Evolutionary conservation across 352 stramenopile genomes (phyloP).

Genomic region (Pilasporangium apinafurcum): DNA sequence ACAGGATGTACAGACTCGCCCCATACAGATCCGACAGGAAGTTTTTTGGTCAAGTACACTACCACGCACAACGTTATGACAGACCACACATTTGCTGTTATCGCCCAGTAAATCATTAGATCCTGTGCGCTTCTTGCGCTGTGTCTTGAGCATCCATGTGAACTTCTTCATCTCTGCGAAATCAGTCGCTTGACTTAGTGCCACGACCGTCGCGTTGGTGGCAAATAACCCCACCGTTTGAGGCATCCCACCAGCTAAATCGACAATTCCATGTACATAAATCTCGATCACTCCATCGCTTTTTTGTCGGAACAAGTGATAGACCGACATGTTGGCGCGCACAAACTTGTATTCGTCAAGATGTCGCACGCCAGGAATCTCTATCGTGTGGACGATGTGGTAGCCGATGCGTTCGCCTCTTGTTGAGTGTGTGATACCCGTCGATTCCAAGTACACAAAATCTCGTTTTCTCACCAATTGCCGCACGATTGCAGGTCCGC

Average conservation of each 20-base stretch:
- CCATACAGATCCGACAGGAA: too few species aligned
- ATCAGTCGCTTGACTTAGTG: constrained; percentile 21
- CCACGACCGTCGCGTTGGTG: constrained; percentile 14
- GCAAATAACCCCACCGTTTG: constrained; percentile 26
- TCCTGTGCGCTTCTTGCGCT: too few species aligned
- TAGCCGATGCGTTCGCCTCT: constrained; percentile 44
- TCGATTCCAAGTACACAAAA: constrained; percentile 50
- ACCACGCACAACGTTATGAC: too few species aligned
- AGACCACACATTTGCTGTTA: too few species aligned
- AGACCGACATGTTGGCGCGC: constrained; percentile 39
- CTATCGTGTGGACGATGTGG: constrained; percentile 62
- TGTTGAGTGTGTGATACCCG: constrained; percentile 28
- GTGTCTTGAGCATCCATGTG: constrained; percentile 31
- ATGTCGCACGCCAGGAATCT: constrained; percentile 43
- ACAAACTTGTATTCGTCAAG: constrained; percentile 47
- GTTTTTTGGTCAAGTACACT: too few species aligned
- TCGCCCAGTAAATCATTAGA: too few species aligned
- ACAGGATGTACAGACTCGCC: too few species aligned
- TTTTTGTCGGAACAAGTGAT: constrained; percentile 57
- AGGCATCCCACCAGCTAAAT: constrained; percentile 28
- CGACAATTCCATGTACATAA: constrained; percentile 25
- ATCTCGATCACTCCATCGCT: constrained; percentile 41
- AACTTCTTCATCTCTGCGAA: constrained; percentile 70
- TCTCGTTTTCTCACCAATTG: constrained; percentile 50
- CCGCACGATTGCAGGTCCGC: constrained; percentile 29